Evolutionary conservation across 495 filamentous ascomycete species (phyloP).

Genomic region (Penicillium waksmanii): DNA sequence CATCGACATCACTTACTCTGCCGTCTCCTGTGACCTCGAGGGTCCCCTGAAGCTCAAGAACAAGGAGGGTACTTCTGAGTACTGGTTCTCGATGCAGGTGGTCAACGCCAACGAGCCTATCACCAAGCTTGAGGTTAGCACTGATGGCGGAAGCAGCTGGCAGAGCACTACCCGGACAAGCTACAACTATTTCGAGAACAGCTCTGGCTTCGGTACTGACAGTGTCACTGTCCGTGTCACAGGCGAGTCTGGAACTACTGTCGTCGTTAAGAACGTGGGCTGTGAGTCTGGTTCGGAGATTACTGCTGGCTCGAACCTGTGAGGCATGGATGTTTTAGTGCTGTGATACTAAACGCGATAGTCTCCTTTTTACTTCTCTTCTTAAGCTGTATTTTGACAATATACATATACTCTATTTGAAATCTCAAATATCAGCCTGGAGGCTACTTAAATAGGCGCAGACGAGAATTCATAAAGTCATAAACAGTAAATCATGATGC

Average conservation of each 20-base stretch:
- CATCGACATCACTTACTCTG: conserved; percentile 56
- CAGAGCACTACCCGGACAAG: conserved; percentile 47
- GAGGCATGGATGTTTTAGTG: not conserved
- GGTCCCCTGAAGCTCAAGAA: conserved; percentile 56
- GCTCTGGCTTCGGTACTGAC: conserved; percentile 53
- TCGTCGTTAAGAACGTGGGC: conserved; percentile 37
- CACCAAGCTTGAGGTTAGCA: conserved; percentile 57
- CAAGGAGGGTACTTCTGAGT: conserved; percentile 57
- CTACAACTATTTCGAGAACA: conserved; percentile 66
- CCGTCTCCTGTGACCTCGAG: conserved; percentile 54
- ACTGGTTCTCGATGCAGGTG: conserved; percentile 64
- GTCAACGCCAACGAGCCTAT: conserved; percentile 59
- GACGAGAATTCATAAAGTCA: too few species aligned
- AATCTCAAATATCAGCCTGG: too few species aligned
- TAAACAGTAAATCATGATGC: too few species aligned
- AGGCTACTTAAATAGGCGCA: too few species aligned
- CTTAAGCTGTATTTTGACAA: not conserved
- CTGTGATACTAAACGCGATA: too few species aligned
- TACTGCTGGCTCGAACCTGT: conserved; percentile 36
- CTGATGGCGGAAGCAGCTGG: conserved; percentile 59
- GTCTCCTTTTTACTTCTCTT: not conserved
- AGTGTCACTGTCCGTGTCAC: conserved; percentile 58
- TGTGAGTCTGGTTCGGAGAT: conserved; percentile 23
- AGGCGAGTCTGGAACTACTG: conserved; percentile 45
- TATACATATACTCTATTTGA: too few species aligned